Evolutionary conservation across 129 eudicot genomes (phyloP), one percentile per base, ranked within the genome.

Genomic region (Arctium minus): DNA sequence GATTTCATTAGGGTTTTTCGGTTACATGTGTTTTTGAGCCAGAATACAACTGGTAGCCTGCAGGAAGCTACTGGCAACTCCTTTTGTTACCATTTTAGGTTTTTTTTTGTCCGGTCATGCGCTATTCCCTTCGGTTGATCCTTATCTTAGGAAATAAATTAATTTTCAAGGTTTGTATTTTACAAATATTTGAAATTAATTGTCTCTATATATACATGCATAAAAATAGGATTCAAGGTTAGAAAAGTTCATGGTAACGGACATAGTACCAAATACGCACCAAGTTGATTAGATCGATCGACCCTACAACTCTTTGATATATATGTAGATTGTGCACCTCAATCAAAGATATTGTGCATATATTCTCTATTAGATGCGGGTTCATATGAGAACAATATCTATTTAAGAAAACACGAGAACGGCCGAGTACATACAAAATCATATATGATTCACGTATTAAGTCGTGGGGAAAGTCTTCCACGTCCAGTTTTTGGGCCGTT

Each of bases 41-140:
- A 74, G 80, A 67, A 44, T 48, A 86, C 18, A 80, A 75, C 72
- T 73, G 73, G 86, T 70, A 74, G 85, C 82, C 64, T 83, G 78
- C 62, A 70, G 88, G 78, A 70, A 76, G 89, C 83, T 79, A 79
- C 76, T 44, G 56, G 77, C 79, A 74, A 69, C 85, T 71, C 79
- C 70, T 12, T 50, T 70, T 83, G 56, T 60, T 46, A 18, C 32
- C 62, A 10, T 60, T 15, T 56, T 76, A 70, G 77, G 27, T 0
- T 31, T 71, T 73, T 72, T 84, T 77, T 78, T 31, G 84, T 37
- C 65, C 35, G 65, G 56, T 69, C 7, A 18, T 73, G 48, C 67
- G 76, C 68, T 74, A 32, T 69, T 64, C 40, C 74, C 33, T 48
- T 74, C 48, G 46, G 68, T 42, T 62, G 33, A 17, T 30, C 36